phyloP scores from a whole-genome alignment of 2,329 filamentous ascomycete species.

The Clonostachys rhizophaga region DNA sequence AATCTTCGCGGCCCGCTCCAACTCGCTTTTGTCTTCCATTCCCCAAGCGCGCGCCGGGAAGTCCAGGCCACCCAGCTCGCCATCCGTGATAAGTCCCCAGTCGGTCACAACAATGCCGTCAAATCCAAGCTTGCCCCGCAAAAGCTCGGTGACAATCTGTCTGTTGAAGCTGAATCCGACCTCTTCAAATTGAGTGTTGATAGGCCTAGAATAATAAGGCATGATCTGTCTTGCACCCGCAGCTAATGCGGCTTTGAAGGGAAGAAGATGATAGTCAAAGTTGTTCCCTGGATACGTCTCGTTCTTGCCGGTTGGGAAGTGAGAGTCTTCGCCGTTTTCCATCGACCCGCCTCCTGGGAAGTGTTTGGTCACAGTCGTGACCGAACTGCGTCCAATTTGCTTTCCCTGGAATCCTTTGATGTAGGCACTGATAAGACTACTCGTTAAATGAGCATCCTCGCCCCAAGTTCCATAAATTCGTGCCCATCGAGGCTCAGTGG shows the following conservation, averaged over 20 bases:
- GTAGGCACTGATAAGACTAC: conserved; percentile 31
- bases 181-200: conserved; percentile 37
- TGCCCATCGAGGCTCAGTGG: conserved; percentile 46
- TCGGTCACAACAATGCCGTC: conserved; percentile 45
- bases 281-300: conserved; percentile 44
- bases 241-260: conserved; percentile 43
- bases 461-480: conserved; percentile 39
- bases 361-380: conserved; percentile 46
- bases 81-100: conserved; percentile 47
- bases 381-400: conserved; percentile 31
- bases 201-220: conserved; percentile 43
- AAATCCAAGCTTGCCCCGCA: conserved; percentile 41
- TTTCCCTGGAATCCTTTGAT: conserved; percentile 42
- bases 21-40: conserved; percentile 33
- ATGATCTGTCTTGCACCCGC: conserved; percentile 46
- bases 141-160: conserved; percentile 40
- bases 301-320: conserved; percentile 47
- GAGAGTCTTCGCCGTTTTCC: conserved; percentile 44
- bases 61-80: conserved; percentile 30
- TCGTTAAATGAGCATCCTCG: conserved; percentile 37
- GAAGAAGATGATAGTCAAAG: conserved; percentile 43
- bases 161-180: conserved; percentile 48
- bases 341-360: conserved; percentile 46
- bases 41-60: conserved; percentile 46
- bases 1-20: conserved; percentile 33